Evolutionary conservation across 345 rosid species (phyloP), one percentile per base, ranked within the genome.

Genomic region (Boechera stricta): DNA sequence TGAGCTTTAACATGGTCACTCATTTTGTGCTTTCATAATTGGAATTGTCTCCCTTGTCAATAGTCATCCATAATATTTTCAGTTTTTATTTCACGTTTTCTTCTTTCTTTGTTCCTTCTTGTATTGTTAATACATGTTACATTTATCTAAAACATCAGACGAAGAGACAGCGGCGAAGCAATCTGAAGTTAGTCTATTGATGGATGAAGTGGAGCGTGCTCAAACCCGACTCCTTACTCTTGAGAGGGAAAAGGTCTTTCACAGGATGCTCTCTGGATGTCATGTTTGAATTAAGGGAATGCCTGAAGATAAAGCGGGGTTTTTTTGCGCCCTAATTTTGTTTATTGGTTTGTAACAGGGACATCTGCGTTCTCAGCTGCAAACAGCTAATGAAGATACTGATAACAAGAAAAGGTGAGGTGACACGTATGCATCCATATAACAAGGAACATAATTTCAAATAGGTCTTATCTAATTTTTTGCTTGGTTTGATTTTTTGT

Each of bases 151-250:
- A 80, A 75, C 57, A 70, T 71, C 90, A 95, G 99, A 95, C 48
- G 99, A 91, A 87, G 98, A 95, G 59, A 82, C 82, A 29, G 99
- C 97, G 15, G 86, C 93, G 52, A 95, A 95, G 84, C 98, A 95
- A 65, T 91, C 99, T 58, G 98, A 95, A 85, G 84, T 95, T 85
- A 86, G 78, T 81, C 90, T 95, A 78, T 81, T 95, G 80, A 92
- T 95, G 97, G 98, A 95, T 87, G 99, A 95, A 90, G 97, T 95
- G 64, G 99, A 95, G 82, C 87, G 96, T 78, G 98, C 99, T 77
- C 99, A 95, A 83, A 89, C 96, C 26, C 91, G 97, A 10, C 94
- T 95, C 78, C 85, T 85, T 80, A 85, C 94, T 83, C 91, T 95
- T 73, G 98, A 95, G 86, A 95, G 98, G 79, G 99, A 95, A 80